Conservation (phyloP, 225 moss, liverwort and hornwort genomes). For the Marchantia polymorpha region DNA sequence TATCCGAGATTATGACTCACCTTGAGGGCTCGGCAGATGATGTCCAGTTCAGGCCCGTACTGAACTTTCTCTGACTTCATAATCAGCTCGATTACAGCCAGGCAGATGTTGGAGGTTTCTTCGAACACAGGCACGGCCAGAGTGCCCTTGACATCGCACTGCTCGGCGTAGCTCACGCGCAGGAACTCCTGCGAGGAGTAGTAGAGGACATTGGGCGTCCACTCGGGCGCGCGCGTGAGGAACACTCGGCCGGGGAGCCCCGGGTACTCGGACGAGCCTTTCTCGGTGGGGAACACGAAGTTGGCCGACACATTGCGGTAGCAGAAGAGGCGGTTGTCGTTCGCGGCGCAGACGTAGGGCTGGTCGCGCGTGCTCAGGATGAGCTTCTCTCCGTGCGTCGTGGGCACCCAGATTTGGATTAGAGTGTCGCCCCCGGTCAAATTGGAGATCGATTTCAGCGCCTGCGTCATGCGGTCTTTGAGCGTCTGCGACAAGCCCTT, state of each 20-base stretch:
- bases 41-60: slow-evolving; percentile 76
- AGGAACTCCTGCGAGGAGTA: slow-evolving; percentile 77
- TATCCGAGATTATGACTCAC: no score
- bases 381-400: slow-evolving; percentile 50
- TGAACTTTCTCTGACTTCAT: slow-evolving; percentile 75
- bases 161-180: slow-evolving; percentile 78
- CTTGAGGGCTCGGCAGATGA: slow-evolving; percentile 92
- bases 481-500: slow-evolving; percentile 19
- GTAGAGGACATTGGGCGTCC: slow-evolving; percentile 97
- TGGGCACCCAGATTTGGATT: slow-evolving; percentile 89
- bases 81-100: slow-evolving; percentile 91
- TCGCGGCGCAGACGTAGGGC: slow-evolving; percentile 60
- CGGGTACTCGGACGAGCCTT: slow-evolving; percentile 46
- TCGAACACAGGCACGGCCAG: slow-evolving; percentile 90
- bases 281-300: slow-evolving; percentile 77
- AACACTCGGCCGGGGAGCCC: slow-evolving; percentile 90
- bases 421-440: slow-evolving; percentile 51
- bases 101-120: slow-evolving; percentile 53
- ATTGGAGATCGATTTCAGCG: slow-evolving; percentile 29
- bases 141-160: slow-evolving; percentile 76
- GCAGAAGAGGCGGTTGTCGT: slow-evolving; percentile 55
- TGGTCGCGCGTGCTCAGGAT: slow-evolving; percentile 71
- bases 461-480: slow-evolving; percentile 32
- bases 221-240: slow-evolving; percentile 62
- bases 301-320: slow-evolving; percentile 72